Evolutionary conservation across 306 rosid species (phyloP), one percentile per base, ranked within the genome.

Genomic region (Malus sylvestris): DNA sequence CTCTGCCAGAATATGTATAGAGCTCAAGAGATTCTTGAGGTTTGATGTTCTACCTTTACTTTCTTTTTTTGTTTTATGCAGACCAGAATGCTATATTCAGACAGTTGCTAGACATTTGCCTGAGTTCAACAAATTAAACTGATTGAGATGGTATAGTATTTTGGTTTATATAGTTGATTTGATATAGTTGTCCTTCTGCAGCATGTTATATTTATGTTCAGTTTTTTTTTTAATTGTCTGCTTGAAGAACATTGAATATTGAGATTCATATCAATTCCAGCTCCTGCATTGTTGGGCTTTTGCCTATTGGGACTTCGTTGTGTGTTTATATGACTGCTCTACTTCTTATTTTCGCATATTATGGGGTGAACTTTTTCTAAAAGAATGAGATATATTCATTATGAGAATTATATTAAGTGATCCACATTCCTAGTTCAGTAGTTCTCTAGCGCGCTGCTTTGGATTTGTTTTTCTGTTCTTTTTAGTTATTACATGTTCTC

Each of bases 11-110:
- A 93, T 78, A 89, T 93, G 96, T 93, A 87, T 79, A 89, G 98
- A 89, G 98, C 98, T 40, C 85, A 83, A 55, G 93, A 93, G 81
- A 91, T 93, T 72, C 76, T 91, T n/a, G 92, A 91, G 97, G 98
- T 93, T 75, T 45, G 82, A 45, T 81, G 75, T 75, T 59, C 72
- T 40, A 32, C 25, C 57, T 44, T 8, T 23, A 15, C 66, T 53
- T 49, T 10, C 23, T 35, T 38, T 70, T 70, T 38, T 67, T 12
- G 18, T 68, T 38, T 60, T 27, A 2, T 51, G 57, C 57, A 42
- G 45, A 42, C 3, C 45, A 33, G 57, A 76, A 59, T 53, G 46
- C 59, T 22, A 23, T 57, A 3, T 60, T 76, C n/a, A 6, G 52
- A 25, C 23, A 25, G 32, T 30, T 73, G 27, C n/a, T 71, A 49